Conservation (phyloP, 306 rosid genomes). For the Styphnolobium japonicum region DNA sequence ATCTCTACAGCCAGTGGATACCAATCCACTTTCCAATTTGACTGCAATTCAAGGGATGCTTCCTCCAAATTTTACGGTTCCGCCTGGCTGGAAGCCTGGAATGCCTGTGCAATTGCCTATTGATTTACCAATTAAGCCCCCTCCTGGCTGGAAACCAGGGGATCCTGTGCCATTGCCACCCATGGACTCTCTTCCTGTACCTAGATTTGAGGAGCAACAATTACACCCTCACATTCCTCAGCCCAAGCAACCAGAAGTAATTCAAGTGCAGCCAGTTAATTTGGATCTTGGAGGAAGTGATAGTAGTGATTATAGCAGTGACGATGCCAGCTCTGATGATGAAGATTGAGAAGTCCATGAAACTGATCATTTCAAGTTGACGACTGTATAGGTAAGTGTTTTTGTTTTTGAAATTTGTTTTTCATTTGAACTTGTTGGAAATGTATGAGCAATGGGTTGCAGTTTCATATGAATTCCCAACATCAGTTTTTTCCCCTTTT, state of each 20-base stretch:
- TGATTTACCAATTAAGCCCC: constrained; percentile 71
- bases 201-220: constrained; percentile 61
- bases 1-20: constrained; percentile 36
- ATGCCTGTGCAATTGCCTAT: constrained; percentile 85
- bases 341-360: constrained; percentile 50
- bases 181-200: constrained; percentile 55
- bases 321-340: constrained; percentile 79
- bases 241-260: constrained; percentile 63
- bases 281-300: constrained; percentile 86
- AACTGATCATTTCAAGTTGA: constrained; percentile 9
- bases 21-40: constrained; percentile 53
- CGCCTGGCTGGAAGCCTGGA: constrained; percentile 96
- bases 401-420: not conserved
- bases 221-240: constrained; percentile 51
- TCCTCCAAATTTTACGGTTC: constrained; percentile 71
- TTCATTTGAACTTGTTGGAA: not conserved
- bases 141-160: constrained; percentile 97
- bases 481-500: not conserved
- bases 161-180: constrained; percentile 90
- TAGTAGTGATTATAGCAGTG: constrained; percentile 87
- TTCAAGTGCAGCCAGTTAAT: constrained; percentile 86
- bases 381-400: constrained; percentile 1
- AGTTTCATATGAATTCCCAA: not conserved
- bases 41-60: constrained; percentile 64
- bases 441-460: not conserved